phyloP scores from a whole-genome alignment of 768 basidiomycete genomes.

The Boletus barrowsii region DNA sequence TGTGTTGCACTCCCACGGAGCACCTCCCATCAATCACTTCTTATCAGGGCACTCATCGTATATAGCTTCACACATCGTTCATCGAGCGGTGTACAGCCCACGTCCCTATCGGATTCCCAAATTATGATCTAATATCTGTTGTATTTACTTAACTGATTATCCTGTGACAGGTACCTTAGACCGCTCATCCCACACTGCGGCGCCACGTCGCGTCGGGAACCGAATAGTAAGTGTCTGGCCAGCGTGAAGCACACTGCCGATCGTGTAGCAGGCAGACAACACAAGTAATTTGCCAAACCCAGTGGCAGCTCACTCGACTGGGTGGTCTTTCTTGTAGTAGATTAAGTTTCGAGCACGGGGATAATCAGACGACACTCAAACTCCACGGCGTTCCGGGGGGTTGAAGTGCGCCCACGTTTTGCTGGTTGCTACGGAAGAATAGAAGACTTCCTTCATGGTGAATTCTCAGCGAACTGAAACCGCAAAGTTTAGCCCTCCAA shows the following conservation, averaged over 20 bases:
- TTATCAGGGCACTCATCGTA: slow-evolving; percentile 43
- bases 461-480: slow-evolving; percentile 21
- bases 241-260: slow-evolving; percentile 20
- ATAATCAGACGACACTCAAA: slow-evolving; percentile 19
- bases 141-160: slow-evolving; percentile 12
- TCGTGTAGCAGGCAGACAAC: slow-evolving; percentile 7
- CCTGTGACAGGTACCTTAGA: slow-evolving; percentile 17
- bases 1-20: slow-evolving; percentile 27
- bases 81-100: slow-evolving; percentile 23
- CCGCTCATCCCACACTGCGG: slow-evolving; percentile 19
- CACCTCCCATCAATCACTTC: slow-evolving; percentile 49
- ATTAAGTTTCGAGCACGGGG: slow-evolving; percentile 7
- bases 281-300: neutral
- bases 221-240: slow-evolving; percentile 19
- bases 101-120: slow-evolving; percentile 32
- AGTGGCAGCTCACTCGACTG: neutral
- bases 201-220: slow-evolving; percentile 7
- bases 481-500: slow-evolving; percentile 12
- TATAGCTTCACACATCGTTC: slow-evolving; percentile 34
- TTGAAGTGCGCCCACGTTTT: slow-evolving; percentile 22
- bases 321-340: neutral
- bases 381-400: slow-evolving; percentile 24
- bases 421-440: slow-evolving; percentile 32
- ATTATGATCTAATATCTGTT: slow-evolving; percentile 19
- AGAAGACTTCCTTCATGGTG: slow-evolving; percentile 29